phyloP scores from a whole-genome alignment of 139 green algal species.

The Chlorella sp. region DNA sequence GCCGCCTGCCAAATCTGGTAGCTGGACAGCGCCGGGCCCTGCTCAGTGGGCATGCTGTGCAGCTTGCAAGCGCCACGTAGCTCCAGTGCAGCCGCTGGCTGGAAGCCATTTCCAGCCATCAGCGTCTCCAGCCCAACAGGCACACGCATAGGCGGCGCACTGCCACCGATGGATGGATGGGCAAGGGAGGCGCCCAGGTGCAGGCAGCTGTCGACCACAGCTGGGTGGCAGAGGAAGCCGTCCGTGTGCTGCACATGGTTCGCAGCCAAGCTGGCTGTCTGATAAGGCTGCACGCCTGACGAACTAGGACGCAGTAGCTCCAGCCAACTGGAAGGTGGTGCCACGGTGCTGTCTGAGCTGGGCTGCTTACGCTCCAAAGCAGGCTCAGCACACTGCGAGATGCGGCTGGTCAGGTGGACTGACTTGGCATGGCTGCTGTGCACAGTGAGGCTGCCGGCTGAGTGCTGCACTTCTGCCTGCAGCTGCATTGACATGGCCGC shows the following conservation, averaged over 20 bases:
- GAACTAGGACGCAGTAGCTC: no score
- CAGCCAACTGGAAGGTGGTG: no score
- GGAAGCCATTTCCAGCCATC: no score
- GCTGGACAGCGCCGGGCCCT: not conserved
- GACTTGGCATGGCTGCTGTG: not conserved
- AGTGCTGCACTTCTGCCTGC: not conserved
- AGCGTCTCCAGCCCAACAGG: no score
- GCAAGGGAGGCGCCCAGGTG: not conserved
- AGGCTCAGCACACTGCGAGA: not conserved
- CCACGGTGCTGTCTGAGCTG: not conserved
- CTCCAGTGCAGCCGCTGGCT: no score
- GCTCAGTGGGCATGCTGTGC: no score
- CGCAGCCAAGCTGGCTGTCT: not conserved
- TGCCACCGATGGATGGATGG: no score
- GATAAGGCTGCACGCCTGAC: not conserved
- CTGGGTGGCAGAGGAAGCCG: not conserved
- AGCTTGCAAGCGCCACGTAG: no score
- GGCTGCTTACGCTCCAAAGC: not conserved
- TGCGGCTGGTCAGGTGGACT: not conserved
- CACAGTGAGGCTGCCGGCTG: not conserved
- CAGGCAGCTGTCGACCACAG: slow-evolving; percentile 1
- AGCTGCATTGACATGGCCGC: not conserved
- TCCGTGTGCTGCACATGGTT: not conserved
- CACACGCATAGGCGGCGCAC: no score
- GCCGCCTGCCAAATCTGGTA: not conserved